Percentiles rank a stretch among this genome's conserved stretches.
These are phyloP conservation scores for Vaccinium corymbosum DNA, from an alignment of 148 eudicot species.

Conservation along the genomic window DNA sequence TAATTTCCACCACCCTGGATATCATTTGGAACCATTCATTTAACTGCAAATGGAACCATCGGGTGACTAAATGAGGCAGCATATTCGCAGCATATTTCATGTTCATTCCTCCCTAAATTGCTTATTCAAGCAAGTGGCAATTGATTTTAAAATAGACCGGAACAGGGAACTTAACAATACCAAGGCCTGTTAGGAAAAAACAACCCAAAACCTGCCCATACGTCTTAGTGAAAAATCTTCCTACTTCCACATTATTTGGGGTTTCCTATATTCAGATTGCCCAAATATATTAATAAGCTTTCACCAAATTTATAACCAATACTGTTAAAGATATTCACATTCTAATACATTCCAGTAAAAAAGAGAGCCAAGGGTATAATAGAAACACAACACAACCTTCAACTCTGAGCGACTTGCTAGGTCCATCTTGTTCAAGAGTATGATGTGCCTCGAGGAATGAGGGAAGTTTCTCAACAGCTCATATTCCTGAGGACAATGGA, in stretches of 20 bases:
- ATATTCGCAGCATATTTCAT: not conserved
- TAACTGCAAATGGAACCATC: not conserved
- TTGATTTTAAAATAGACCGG: not conserved
- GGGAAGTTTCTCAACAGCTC: constrained; percentile 38
- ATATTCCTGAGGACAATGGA: constrained; percentile 72
- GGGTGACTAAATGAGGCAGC: not conserved
- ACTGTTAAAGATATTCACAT: not conserved
- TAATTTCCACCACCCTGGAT: not conserved
- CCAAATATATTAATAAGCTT: not conserved
- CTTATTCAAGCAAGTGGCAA: not conserved
- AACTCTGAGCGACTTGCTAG: constrained; percentile 47
- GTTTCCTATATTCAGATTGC: not conserved
- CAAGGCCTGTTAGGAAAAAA: not conserved
- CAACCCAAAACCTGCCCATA: not conserved
- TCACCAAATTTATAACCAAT: not conserved
- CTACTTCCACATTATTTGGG: not conserved
- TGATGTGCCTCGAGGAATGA: constrained; percentile 44
- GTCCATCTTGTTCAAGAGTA: constrained; percentile 78
- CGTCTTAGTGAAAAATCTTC: not conserved
- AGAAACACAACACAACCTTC: constrained; percentile 36
- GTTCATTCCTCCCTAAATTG: not conserved
- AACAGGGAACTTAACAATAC: not conserved
- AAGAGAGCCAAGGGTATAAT: not conserved
- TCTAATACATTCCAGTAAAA: too few relatives aligned
- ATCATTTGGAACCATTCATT: not conserved